Evolutionary conservation across 495 filamentous ascomycete genomes (phyloP).

Genomic region (Tetracladium setigerum): DNA sequence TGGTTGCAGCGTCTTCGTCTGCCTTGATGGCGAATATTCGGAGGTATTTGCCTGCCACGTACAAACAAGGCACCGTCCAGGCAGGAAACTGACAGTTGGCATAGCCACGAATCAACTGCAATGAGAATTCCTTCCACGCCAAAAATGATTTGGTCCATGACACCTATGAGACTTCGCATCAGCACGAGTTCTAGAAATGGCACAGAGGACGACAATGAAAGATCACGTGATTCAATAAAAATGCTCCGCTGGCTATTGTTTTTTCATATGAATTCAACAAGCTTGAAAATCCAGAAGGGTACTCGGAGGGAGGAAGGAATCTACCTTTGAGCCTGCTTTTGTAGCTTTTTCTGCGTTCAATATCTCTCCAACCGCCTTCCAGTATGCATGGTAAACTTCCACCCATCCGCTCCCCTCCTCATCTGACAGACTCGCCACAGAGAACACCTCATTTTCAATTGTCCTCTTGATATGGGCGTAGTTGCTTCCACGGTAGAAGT

Average conservation of each 20-base stretch:
- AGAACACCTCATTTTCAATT: constrained; percentile 47
- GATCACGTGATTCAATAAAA: background rate
- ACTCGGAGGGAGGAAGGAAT: constrained; percentile 13
- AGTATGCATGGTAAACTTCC: constrained; percentile 75
- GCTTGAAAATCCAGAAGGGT: background rate
- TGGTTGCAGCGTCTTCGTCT: constrained; percentile 53
- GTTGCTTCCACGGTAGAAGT: constrained; percentile 58
- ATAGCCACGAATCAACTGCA: constrained; percentile 67
- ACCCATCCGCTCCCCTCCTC: constrained; percentile 68
- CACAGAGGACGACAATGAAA: background rate
- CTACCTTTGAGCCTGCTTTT: constrained; percentile 25
- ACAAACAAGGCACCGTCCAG: constrained; percentile 87
- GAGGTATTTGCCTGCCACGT: constrained; percentile 74
- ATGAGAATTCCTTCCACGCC: constrained; percentile 73
- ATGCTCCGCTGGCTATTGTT: no score
- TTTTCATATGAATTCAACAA: background rate
- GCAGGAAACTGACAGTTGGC: constrained; percentile 58
- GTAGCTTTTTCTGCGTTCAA: constrained; percentile 43
- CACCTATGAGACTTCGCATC: constrained; percentile 24
- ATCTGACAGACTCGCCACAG: constrained; percentile 41
- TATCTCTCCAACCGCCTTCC: constrained; percentile 68
- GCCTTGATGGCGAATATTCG: constrained; percentile 83
- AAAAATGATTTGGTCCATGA: constrained; percentile 73
- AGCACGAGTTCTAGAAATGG: background rate
- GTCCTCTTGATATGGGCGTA: constrained; percentile 43